A percentile compares a stretch with the other conserved stretches of the same genome.
phyloP scores from a whole-genome alignment of 768 basidiomycete genomes.

The Galerina sulciceps region DNA sequence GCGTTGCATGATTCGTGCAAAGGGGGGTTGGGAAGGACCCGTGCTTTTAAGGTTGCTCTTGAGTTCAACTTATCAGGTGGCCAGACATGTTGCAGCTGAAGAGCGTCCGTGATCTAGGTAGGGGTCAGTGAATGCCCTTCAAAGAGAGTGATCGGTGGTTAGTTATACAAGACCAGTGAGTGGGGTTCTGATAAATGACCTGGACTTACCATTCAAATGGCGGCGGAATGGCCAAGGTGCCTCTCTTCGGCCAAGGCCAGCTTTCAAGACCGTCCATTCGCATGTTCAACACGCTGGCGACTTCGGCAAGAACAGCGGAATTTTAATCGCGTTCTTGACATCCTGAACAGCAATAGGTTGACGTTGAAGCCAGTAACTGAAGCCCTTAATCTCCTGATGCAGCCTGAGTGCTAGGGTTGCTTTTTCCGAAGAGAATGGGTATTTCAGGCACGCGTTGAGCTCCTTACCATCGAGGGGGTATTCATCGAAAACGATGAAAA shows the following conservation, averaged over 20 bases:
- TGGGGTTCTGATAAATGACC: conserved; percentile 20
- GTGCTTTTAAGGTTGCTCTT: conserved; percentile 30
- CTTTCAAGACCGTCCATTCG: conserved; percentile 40
- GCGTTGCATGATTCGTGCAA: conserved; percentile 8
- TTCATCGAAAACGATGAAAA: conserved; percentile 43
- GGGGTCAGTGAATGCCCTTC: conserved; percentile 49
- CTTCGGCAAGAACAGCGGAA: conserved; percentile 37
- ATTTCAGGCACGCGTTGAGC: conserved; percentile 36
- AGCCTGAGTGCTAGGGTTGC: conserved; percentile 31
- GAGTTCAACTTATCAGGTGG: conserved; percentile 44
- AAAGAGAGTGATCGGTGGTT: neutral
- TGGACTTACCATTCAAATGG: conserved; percentile 52
- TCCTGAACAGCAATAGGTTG: conserved; percentile 27
- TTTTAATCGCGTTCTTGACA: conserved; percentile 39
- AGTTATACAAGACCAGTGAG: neutral
- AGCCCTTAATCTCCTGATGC: conserved; percentile 29
- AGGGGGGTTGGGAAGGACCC: conserved; percentile 1
- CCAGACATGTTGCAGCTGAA: conserved; percentile 49
- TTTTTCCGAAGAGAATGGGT: conserved; percentile 38
- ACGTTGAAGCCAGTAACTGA: conserved; percentile 29
- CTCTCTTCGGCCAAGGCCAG: conserved; percentile 49
- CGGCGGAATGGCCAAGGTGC: conserved; percentile 41
- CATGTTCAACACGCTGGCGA: conserved; percentile 50
- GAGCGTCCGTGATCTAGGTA: conserved; percentile 51
- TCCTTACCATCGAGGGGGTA: conserved; percentile 33